Conservation (phyloP, 139 green algal species). For the Dunaliella primolecta region DNA sequence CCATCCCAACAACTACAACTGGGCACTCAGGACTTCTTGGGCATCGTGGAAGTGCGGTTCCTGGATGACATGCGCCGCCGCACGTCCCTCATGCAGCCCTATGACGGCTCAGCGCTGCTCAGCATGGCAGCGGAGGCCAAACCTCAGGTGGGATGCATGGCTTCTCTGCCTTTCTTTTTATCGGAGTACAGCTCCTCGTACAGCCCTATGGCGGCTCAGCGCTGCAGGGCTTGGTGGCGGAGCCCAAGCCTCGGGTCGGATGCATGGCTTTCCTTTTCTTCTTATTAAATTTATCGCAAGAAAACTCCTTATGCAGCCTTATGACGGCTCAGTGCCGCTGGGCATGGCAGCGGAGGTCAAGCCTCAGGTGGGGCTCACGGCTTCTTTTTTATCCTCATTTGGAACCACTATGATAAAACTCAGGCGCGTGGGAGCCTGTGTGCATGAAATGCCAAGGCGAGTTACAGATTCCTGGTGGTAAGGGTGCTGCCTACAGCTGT, state of each 20-base stretch:
- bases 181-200: slow-evolving; percentile 31
- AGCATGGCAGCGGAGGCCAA: not conserved
- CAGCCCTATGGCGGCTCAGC: slow-evolving; percentile 6
- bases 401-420: no score
- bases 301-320: slow-evolving; percentile 38
- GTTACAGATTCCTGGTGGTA: no score
- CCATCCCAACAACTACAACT: no score
- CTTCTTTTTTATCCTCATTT: no score
- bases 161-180: not conserved
- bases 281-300: not conserved
- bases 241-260: not conserved
- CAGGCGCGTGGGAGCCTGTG: no score
- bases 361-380: not conserved
- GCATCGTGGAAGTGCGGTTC: slow-evolving; percentile 71
- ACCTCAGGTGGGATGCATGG: not conserved
- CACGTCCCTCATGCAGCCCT: slow-evolving; percentile 53
- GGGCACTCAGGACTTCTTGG: slow-evolving; percentile 55
- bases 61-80: slow-evolving; percentile 75
- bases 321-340: not conserved
- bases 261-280: not conserved
- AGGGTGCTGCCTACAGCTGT: no score
- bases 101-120: not conserved
- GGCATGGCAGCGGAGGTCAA: not conserved
- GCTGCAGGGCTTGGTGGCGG: not conserved
- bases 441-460: no score